Base-by-base conservation (phyloP, 305 asterid genomes). In the Fraxinus greggii region DNA sequence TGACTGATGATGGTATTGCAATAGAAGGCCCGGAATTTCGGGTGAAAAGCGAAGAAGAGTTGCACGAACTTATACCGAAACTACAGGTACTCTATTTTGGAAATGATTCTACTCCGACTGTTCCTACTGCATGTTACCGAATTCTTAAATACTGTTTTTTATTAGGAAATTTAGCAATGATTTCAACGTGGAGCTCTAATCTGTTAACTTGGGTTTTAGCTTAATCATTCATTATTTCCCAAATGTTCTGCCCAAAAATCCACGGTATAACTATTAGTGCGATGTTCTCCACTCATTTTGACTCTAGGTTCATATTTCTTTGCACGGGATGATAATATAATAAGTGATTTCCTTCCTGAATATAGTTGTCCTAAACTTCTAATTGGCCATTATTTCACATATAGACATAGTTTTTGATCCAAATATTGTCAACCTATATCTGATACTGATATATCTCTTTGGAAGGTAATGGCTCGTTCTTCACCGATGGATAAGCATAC, bases 401-500 rank as follows among this genome's bases (percentile, higher is more conserved):
- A 7, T 23, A 6, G 72, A 61, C 13, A 38, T 38, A 38, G 3
- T 40, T 21, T 36, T 24, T 38, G 19, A 73, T 24, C 4, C 31
- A 38, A 6, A 31, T 35, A 29, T 33, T 40, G 26, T 81, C 1
- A 26, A 76, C 36, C 59, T 38, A 51, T 70, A 59, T 38, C 51
- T n/a, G 24, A 69, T 78, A 54, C 65, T n/a, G 67, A 17, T 19
- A 15, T 77, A 45, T 82, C 33, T 77, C 28, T 81, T 48, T 81
- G 76, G 54, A 84, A 93, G 98, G 98, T 95, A 40, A 93, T 95
- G 98, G 98, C 97, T 83, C 98, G 98, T 79, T 95, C 98, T 78
- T 95, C 98, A 29, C 98, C 98, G 26, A 91, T 95, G 97, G 98
- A 95, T 92, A 95, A 95, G 87, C 98, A 95, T 86, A 87, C 91